A percentile compares a stretch with the other conserved stretches of the same genome.
phyloP scores from a whole-genome alignment of 2,329 filamentous ascomycete genomes.

The Nakataea oryzae region DNA sequence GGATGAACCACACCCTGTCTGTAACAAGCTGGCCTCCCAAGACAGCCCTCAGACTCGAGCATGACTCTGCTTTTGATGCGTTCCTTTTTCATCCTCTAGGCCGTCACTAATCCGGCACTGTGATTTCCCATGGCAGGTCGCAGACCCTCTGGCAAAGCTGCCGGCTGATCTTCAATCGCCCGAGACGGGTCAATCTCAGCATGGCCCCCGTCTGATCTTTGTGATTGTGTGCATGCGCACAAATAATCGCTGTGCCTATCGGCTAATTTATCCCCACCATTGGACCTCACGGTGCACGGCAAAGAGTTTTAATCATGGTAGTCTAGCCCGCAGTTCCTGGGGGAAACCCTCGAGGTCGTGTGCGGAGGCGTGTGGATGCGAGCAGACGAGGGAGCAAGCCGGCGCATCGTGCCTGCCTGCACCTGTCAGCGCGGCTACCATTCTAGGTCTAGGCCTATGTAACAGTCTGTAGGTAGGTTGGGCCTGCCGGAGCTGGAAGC shows the following conservation, averaged over 20 bases:
- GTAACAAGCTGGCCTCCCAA: background rate
- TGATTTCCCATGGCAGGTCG: background rate
- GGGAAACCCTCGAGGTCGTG: background rate
- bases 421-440: background rate
- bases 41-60: background rate
- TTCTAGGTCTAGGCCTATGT: no score
- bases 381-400: background rate
- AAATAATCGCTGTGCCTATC: no score
- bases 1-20: background rate
- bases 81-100: no score
- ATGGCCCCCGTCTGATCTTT: background rate
- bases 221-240: background rate
- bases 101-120: no score
- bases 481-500: background rate
- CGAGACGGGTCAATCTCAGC: background rate
- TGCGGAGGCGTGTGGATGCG: background rate
- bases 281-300: background rate
- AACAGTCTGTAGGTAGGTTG: no score
- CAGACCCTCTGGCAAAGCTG: background rate
- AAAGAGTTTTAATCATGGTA: background rate
- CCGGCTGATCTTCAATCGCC: background rate
- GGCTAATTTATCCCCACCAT: no score
- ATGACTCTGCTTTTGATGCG: background rate
- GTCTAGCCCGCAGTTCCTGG: no score
- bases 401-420: background rate